Conservation (phyloP, 2,329 filamentous ascomycete genomes). For the Cladosporium sphaerospermum region DNA sequence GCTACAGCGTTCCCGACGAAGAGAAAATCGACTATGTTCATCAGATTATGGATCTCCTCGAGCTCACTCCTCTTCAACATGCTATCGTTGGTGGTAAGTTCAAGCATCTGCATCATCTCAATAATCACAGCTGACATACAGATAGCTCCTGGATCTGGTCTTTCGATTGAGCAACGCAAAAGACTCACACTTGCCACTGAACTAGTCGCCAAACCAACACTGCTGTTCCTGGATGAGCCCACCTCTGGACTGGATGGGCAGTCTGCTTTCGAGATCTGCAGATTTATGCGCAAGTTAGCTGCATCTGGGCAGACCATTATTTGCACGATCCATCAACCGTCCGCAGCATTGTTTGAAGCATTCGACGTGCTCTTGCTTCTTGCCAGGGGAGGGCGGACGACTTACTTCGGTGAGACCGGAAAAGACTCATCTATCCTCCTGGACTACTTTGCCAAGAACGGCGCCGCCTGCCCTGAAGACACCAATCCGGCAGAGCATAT, state of each 20-base stretch:
- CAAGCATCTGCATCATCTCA: not conserved
- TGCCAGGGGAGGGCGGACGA: slow-evolving; percentile 56
- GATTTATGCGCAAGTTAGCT: slow-evolving; percentile 61
- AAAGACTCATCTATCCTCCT: slow-evolving; percentile 36
- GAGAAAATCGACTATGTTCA: slow-evolving; percentile 61
- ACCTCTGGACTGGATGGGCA: slow-evolving; percentile 64
- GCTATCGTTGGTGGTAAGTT: not conserved
- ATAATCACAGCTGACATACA: not conserved
- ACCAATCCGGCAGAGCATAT: slow-evolving; percentile 51
- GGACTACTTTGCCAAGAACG: slow-evolving; percentile 48
- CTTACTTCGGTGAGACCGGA: slow-evolving; percentile 58
- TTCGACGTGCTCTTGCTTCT: slow-evolving; percentile 62
- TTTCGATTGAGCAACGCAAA: slow-evolving; percentile 51
- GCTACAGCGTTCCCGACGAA: slow-evolving; percentile 46
- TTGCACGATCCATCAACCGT: slow-evolving; percentile 66
- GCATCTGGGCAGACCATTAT: slow-evolving; percentile 61
- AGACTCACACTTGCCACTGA: slow-evolving; percentile 52
- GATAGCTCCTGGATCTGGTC: not conserved
- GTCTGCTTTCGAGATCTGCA: slow-evolving; percentile 46
- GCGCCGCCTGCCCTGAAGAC: slow-evolving; percentile 46
- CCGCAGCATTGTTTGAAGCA: slow-evolving; percentile 58
- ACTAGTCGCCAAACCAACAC: slow-evolving; percentile 51
- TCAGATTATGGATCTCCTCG: slow-evolving; percentile 4
- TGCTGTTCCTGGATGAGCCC: slow-evolving; percentile 60
- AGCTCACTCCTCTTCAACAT: slow-evolving; percentile 1